A percentile compares a stretch with the other conserved stretches of the same genome.
phyloP scores from a whole-genome alignment of 768 basidiomycete species.

The Trametes gibbosa region DNA sequence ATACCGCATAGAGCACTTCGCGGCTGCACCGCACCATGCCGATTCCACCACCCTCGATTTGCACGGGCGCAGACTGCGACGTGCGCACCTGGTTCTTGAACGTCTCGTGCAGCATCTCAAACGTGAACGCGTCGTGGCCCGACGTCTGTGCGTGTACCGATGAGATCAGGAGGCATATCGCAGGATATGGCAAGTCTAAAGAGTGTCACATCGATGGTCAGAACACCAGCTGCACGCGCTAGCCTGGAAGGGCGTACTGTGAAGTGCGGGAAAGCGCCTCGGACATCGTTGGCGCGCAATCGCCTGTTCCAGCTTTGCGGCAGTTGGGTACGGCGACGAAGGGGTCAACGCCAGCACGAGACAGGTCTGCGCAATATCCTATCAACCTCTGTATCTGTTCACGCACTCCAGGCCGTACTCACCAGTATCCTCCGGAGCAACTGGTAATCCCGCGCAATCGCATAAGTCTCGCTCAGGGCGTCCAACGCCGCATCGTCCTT shows the following conservation, averaged over 20 bases:
- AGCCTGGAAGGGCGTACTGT: slow-evolving; percentile 39
- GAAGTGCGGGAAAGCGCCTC: slow-evolving; percentile 47
- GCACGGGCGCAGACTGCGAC: slow-evolving; percentile 71
- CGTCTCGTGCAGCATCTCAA: slow-evolving; percentile 84
- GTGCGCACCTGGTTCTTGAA: slow-evolving; percentile 75
- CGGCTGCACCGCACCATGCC: slow-evolving; percentile 70
- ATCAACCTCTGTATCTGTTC: neutral
- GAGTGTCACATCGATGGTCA: neutral
- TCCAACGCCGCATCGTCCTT: slow-evolving; percentile 44
- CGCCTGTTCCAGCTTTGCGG: slow-evolving; percentile 37
- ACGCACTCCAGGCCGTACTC: slow-evolving; percentile 24
- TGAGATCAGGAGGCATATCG: slow-evolving; percentile 83
- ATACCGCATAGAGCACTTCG: slow-evolving; percentile 62
- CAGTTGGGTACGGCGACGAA: slow-evolving; percentile 51
- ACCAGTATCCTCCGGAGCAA: slow-evolving; percentile 62
- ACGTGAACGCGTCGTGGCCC: slow-evolving; percentile 80
- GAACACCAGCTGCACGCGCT: neutral
- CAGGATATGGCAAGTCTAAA: slow-evolving; percentile 75
- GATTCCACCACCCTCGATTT: slow-evolving; percentile 68
- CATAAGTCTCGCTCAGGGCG: slow-evolving; percentile 56
- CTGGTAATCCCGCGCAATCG: slow-evolving; percentile 57
- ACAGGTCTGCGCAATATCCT: neutral
- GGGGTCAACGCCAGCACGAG: slow-evolving; percentile 41
- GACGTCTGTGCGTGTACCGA: slow-evolving; percentile 70
- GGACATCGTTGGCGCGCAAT: slow-evolving; percentile 58